Conservation (phyloP, 257 asterid species). For the Solanum tarijense region DNA sequence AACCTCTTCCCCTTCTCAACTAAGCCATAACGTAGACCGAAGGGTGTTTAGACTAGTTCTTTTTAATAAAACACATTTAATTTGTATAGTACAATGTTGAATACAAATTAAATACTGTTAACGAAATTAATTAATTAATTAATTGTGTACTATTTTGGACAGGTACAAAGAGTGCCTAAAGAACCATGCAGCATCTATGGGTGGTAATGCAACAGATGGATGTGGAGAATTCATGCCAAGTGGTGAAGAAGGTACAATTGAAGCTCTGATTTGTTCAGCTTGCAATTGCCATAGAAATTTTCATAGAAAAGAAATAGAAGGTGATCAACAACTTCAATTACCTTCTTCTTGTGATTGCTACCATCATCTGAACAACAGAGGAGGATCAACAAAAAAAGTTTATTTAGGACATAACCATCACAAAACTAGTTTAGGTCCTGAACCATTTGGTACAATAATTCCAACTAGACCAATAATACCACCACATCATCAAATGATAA, state of each 20-base stretch:
- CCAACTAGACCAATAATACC: constrained; percentile 31
- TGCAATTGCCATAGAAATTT: constrained; percentile 85
- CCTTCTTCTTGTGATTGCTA: constrained; percentile 14
- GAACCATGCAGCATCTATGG: constrained; percentile 93
- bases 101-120: neutral
- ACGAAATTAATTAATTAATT: neutral
- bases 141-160: neutral
- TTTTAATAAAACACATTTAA: neutral
- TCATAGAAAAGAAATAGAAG: constrained; percentile 72
- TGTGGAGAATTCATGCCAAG: constrained; percentile 96
- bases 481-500: constrained; percentile 42
- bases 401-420: constrained; percentile 24
- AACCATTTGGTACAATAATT: constrained; percentile 13
- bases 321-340: constrained; percentile 12
- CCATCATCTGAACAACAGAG: constrained; percentile 11
- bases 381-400: constrained; percentile 22
- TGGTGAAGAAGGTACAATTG: constrained; percentile 71
- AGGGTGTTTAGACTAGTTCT: neutral
- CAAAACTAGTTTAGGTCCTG: constrained; percentile 17
- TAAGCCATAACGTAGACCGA: too few relatives aligned
- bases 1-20: too few relatives aligned
- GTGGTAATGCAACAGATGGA: constrained; percentile 83
- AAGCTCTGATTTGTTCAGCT: constrained; percentile 81
- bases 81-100: neutral
- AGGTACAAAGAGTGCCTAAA: constrained; percentile 73